Evolutionary conservation across 2,329 filamentous ascomycete species (phyloP), one percentile per base, ranked within the genome.

Genomic region (Rugonectria rugulosa): DNA sequence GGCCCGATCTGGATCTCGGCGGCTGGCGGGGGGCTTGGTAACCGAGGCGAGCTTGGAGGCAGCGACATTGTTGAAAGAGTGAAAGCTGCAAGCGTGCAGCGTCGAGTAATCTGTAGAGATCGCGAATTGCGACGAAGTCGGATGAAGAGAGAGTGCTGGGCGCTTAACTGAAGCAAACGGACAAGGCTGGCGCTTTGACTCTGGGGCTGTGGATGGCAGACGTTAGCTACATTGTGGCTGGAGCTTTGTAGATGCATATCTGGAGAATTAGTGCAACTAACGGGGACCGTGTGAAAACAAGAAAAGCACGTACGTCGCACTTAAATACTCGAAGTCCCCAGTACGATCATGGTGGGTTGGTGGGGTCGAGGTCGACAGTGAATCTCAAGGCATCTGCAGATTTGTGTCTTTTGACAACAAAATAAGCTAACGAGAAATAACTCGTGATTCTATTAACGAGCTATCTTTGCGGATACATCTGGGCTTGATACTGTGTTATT

Each of bases 1-100:
- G 90, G 88, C 7, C 87, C 89, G 60, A 96, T 88, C 77, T 98
- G 94, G 64, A 97, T 95, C 76, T 99, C 95, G 59, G 94, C 92
- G 54, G 96, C 88, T 27, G 95, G 95, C 55, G 95, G 95, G 57
- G 95, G 95, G 75, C 92, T 97, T 56, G 95, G 95, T 46, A 99
- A 87, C 71, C 95, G 90, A 61, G 95, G 94, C 42, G 93, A 97
- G 75, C 86, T 94, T 60, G 91, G 88, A 65, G 84, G 77, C 60
- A 86, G 73, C 62, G 83, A 79, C 83, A 86, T 85, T 62, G 63
- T 74, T 26, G 29, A 46, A 23, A 42, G 41, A 47, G 41, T 26
- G 47, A 55, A 52, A 38, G 50, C 54, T 34, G 57, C 36, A 38
- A 15, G 44, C 37, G 50, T 44, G 48, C 38, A 51, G 48, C 48